A percentile compares a stretch with the other conserved stretches of the same genome.
Evolutionary conservation across 305 asterid genomes (phyloP).

Genomic region (Euphrasia arctica): DNA sequence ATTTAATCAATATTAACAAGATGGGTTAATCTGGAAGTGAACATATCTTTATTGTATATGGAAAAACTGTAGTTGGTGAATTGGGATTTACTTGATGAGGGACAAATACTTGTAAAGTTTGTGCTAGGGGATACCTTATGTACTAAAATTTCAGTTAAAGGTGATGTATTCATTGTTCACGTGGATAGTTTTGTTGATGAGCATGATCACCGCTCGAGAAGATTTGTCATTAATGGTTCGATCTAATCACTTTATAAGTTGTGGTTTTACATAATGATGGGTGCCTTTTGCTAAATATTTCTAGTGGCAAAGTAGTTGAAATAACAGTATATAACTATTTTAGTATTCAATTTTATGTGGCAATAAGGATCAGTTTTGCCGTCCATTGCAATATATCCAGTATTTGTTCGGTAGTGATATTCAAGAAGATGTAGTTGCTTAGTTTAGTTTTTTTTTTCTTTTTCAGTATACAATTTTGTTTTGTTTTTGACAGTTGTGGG

Average conservation of each 20-base stretch:
- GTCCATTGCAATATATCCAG: slow-evolving; percentile 6
- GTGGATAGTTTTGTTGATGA: not conserved
- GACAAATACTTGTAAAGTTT: not conserved
- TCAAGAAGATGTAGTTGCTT: slow-evolving; percentile 21
- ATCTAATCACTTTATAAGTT: not conserved
- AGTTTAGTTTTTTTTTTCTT: not conserved
- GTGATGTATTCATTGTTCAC: not conserved
- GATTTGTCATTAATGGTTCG: not conserved
- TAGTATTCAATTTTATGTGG: too few relatives aligned
- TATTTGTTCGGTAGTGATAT: slow-evolving; percentile 20
- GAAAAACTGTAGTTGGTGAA: slow-evolving; percentile 9
- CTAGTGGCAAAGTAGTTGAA: too few relatives aligned
- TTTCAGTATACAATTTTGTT: slow-evolving; percentile 24
- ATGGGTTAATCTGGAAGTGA: slow-evolving; percentile 2
- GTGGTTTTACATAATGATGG: not conserved
- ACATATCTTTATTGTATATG: slow-evolving; percentile 2
- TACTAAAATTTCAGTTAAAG: not conserved
- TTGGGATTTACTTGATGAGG: not conserved
- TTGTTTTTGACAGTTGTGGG: slow-evolving; percentile 65
- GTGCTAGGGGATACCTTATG: not conserved
- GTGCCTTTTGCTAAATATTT: slow-evolving; percentile 1
- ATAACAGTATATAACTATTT: too few relatives aligned
- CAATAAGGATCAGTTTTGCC: slow-evolving; percentile 12
- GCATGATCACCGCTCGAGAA: not conserved
- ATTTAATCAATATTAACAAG: slow-evolving; percentile 9